Conservation (phyloP, 306 rosid genomes). For the Vigna nakashimae region DNA sequence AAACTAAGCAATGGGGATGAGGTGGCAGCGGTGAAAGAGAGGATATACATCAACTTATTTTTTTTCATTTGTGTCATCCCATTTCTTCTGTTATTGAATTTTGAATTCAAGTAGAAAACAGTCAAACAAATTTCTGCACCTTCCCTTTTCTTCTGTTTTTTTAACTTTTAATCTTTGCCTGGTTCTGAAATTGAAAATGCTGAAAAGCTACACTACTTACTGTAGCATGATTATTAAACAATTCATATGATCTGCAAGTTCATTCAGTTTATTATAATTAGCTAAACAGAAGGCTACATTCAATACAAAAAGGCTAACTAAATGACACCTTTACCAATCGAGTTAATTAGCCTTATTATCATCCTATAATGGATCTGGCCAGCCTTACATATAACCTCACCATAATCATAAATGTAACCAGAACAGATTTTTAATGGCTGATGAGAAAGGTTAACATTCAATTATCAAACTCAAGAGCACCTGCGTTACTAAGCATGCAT, state of each 20-base stretch:
- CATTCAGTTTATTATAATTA: slow-evolving; percentile 29
- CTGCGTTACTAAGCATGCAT: slow-evolving; percentile 72
- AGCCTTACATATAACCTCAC: slow-evolving; percentile 36
- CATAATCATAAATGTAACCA: slow-evolving; percentile 36
- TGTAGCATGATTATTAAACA: not conserved
- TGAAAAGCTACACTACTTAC: not conserved
- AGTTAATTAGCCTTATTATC: slow-evolving; percentile 34
- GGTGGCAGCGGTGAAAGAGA: not conserved
- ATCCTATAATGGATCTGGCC: not conserved
- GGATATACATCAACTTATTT: no score
- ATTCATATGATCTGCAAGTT: not conserved
- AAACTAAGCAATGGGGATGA: not conserved
- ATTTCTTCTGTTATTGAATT: not conserved
- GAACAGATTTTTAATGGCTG: slow-evolving; percentile 24
- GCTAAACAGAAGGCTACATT: not conserved
- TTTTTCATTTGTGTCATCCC: not conserved
- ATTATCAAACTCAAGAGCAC: slow-evolving; percentile 85
- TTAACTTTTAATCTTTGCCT: not conserved
- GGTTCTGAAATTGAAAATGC: slow-evolving; percentile 5
- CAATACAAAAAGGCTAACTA: slow-evolving; percentile 15
- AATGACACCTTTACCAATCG: slow-evolving; percentile 7
- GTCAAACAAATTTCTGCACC: not conserved
- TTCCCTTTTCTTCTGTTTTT: not conserved
- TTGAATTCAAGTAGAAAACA: not conserved
- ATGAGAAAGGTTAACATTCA: not conserved